Conservation (phyloP, 352 stramenopile genomes). For the Pythium monospermum region DNA sequence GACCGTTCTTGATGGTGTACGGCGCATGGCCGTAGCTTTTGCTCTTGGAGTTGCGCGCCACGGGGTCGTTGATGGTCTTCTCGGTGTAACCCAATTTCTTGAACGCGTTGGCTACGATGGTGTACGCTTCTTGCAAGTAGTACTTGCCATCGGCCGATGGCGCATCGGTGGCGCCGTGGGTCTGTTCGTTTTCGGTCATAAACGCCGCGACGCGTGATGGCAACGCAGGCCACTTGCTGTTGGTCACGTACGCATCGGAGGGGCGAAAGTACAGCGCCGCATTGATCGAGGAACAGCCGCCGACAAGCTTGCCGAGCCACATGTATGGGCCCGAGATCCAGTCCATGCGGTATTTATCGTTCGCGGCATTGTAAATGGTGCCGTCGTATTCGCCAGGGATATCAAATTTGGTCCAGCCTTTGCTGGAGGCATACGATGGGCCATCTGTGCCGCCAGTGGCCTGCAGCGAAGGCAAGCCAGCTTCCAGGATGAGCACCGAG, state of each 20-base stretch:
- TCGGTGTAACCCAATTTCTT: constrained; percentile 31
- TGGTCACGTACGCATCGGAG: constrained; percentile 35
- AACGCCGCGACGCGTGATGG: constrained; percentile 51
- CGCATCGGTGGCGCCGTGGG: constrained; percentile 35
- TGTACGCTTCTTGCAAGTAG: constrained; percentile 51
- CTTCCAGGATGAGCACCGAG: constrained; percentile 58
- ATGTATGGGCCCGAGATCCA: constrained; percentile 40
- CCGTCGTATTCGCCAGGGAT: constrained; percentile 57
- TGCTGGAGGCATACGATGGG: constrained; percentile 32
- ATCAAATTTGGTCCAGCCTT: constrained; percentile 58
- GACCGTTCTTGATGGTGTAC: constrained; percentile 47
- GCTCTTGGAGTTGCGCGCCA: constrained; percentile 45
- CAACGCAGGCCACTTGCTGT: constrained; percentile 43
- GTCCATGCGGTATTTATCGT: constrained; percentile 47
- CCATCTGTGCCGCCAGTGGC: constrained; percentile 40
- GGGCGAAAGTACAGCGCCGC: constrained; percentile 77
- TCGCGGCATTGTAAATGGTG: constrained; percentile 33
- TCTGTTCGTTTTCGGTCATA: constrained; percentile 44
- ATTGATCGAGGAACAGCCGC: constrained; percentile 78
- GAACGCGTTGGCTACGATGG: constrained; percentile 36
- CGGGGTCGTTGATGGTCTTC: constrained; percentile 39
- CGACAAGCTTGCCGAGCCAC: constrained; percentile 70
- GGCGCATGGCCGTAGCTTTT: constrained; percentile 53
- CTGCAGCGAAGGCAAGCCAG: constrained; percentile 34
- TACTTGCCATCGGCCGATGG: constrained; percentile 39